phyloP scores from a whole-genome alignment of 2,329 filamentous ascomycete genomes.

The Cladosporium sp. region DNA sequence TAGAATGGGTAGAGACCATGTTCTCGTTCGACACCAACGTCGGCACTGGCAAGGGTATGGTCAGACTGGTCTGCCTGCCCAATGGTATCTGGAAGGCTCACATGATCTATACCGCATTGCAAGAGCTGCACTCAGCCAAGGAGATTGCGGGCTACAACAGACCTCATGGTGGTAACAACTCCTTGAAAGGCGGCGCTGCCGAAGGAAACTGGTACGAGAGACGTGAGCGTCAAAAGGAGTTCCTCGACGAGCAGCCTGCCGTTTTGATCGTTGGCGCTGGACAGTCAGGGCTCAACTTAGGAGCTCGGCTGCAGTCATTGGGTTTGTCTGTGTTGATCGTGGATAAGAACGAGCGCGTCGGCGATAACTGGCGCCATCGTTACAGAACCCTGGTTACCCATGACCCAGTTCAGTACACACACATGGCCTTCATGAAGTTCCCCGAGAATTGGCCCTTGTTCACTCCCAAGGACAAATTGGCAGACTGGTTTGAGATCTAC shows the following conservation, averaged over 20 bases:
- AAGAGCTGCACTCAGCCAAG: conserved; percentile 51
- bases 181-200: conserved; percentile 51
- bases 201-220: conserved; percentile 47
- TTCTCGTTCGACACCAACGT: conserved; percentile 50
- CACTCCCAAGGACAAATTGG: conserved; percentile 55
- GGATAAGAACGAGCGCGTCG: not conserved
- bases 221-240: conserved; percentile 27
- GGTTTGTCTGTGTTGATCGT: not conserved
- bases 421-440: conserved; percentile 62
- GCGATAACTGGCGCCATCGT: conserved; percentile 10
- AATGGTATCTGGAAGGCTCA: conserved; percentile 57
- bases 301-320: not conserved
- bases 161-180: conserved; percentile 59
- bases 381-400: conserved; percentile 56
- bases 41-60: conserved; percentile 55
- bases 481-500: conserved; percentile 63
- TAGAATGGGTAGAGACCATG: conserved; percentile 51
- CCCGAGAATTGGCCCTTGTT: conserved; percentile 65
- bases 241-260: conserved; percentile 45
- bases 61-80: conserved; percentile 45
- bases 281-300: conserved; percentile 16
- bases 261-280: conserved; percentile 54
- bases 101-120: conserved; percentile 58
- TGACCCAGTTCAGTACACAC: conserved; percentile 59
- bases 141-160: conserved; percentile 48